Base-by-base conservation (phyloP, 139 green algal species). In the Tetratostichococcus sp. region DNA sequence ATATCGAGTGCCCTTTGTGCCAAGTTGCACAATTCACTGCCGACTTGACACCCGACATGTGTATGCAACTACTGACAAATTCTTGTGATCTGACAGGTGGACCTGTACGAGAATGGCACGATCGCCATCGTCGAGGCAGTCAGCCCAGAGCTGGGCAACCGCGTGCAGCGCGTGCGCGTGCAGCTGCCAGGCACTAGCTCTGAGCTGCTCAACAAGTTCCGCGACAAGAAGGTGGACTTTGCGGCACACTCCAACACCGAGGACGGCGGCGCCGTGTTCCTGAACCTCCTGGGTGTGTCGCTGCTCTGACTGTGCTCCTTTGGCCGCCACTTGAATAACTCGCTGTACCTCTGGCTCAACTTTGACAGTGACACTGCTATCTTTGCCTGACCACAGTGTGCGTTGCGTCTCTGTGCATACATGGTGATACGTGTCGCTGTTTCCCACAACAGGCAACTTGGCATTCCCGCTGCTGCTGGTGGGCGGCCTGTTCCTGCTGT, bases 71-170 rank as follows among this genome's bases (percentile, higher is more conserved):
- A 76, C 71, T 39, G 11, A 65, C 5, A 16, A 28, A 6, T 8
- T 14, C 39, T 50, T 14, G 39, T 50, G 8, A 50, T 50, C 39
- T 50, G 8, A 50, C 86, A 95, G 91, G 91, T 97, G 6, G 96
- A 99, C 84, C 82, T 99, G 75, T 99, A 98, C 75, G 96, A 99
- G 80, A 98, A 98, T 72, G 96, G 96, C 77, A 98, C 96, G 67
- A 99, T 99, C 72, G 96, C 96, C 28, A 98, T 99, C 77, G 96
- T 98, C 25, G 96, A 99, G 86, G 95, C 95, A 5, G 94, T 99
- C 23, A 95, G 86, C 32, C 96, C 96, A n/a, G 96, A 99, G 90
- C 90, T 99, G 30, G 96, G 96, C 77, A 99, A 99, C 89, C 88
- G 96, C 65, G 89, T 99, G 43, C 96, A 99, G 90, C 89, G 96